These are phyloP conservation scores for Chenopodium quinoa DNA, from an alignment of 148 eudicot species.

Conservation along the genomic window DNA sequence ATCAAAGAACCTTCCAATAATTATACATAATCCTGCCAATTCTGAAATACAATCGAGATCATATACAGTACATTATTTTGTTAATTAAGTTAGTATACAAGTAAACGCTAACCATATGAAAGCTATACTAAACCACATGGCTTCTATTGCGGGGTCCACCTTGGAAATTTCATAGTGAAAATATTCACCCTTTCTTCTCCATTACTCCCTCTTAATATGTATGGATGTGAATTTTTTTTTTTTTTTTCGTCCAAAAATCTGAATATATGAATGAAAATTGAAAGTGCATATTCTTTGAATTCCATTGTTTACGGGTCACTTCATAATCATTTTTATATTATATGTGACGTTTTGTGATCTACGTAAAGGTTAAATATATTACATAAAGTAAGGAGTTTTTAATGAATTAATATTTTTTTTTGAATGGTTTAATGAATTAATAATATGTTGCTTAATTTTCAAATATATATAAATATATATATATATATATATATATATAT, in stretches of 20 bases:
- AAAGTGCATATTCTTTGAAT: background rate
- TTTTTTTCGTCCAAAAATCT: background rate
- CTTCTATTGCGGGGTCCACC: background rate
- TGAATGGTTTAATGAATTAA: too few species aligned
- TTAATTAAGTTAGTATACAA: background rate
- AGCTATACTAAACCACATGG: background rate
- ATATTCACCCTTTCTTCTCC: background rate
- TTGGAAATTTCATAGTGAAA: background rate
- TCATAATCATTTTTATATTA: background rate
- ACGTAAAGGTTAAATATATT: background rate
- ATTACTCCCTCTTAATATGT: background rate
- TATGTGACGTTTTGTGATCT: background rate
- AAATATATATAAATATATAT: too few species aligned
- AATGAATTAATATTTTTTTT: too few species aligned
- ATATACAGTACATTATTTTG: background rate
- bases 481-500: too few species aligned
- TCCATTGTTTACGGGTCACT: constrained; percentile 1
- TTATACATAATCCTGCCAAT: background rate
- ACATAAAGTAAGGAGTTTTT: background rate
- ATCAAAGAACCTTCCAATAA: background rate
- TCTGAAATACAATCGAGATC: background rate
- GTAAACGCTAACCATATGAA: background rate
- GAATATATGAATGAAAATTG: too few species aligned
- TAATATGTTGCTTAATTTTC: too few species aligned
- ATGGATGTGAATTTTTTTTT: background rate